A percentile compares a stretch with the other conserved stretches of the same genome.
phyloP scores from a whole-genome alignment of 2,329 filamentous ascomycete species.

The Decorospora gaudefroyi region DNA sequence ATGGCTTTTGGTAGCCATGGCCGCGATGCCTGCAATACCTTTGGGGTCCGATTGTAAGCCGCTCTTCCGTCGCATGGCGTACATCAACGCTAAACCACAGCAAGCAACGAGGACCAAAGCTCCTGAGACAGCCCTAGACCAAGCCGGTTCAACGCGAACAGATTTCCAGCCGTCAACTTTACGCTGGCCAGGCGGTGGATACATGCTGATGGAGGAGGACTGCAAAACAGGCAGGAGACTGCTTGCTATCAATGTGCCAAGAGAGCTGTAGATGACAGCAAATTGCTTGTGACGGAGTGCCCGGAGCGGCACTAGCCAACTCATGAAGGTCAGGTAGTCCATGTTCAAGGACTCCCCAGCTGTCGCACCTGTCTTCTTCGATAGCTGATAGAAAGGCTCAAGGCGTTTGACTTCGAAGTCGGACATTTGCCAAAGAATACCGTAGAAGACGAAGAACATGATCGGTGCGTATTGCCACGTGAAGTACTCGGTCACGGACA shows the following conservation, averaged over 20 bases:
- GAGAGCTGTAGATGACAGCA: constrained; percentile 68
- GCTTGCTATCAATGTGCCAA: constrained; percentile 67
- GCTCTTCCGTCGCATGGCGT: constrained; percentile 65
- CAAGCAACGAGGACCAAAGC: constrained; percentile 63
- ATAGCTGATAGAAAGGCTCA: constrained; percentile 55
- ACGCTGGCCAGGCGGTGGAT: constrained; percentile 57
- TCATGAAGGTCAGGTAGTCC: constrained; percentile 72
- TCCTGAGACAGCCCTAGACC: constrained; percentile 65
- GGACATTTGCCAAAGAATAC: constrained; percentile 56
- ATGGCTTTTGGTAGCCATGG: constrained; percentile 74
- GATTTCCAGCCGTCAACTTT: constrained; percentile 55
- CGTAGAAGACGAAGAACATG: constrained; percentile 55
- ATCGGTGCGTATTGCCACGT: constrained; percentile 51
- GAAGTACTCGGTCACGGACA: constrained; percentile 40
- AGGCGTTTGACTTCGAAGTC: constrained; percentile 58
- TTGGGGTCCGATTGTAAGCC: constrained; percentile 70
- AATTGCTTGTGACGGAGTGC: constrained; percentile 67
- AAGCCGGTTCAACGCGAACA: constrained; percentile 61
- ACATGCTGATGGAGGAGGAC: constrained; percentile 64
- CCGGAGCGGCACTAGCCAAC: constrained; percentile 66
- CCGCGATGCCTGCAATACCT: constrained; percentile 73
- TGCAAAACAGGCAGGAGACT: constrained; percentile 71
- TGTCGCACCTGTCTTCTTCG: constrained; percentile 43
- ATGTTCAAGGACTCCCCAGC: constrained; percentile 66
- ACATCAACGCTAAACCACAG: constrained; percentile 62